Conservation (phyloP, 768 basidiomycete species). For the Leccinum barrowsii region DNA sequence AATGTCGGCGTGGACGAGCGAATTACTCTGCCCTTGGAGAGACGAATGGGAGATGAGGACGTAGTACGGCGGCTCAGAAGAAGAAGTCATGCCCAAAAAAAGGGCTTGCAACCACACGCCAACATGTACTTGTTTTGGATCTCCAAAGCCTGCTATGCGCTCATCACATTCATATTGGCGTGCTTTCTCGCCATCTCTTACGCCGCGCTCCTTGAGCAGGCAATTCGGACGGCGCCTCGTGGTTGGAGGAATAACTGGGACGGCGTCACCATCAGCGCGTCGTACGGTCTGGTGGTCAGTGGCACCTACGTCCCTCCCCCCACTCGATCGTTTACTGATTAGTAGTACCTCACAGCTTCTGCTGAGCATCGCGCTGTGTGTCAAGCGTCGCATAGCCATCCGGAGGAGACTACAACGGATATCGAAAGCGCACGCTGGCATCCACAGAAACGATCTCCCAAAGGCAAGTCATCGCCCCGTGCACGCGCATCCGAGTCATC, state of each 20-base stretch:
- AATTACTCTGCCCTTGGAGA: slow-evolving; percentile 36
- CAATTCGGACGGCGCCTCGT: slow-evolving; percentile 59
- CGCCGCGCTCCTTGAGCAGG: slow-evolving; percentile 64
- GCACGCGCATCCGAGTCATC: background rate
- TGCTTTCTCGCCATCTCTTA: slow-evolving; percentile 62
- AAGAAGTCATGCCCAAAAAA: slow-evolving; percentile 5
- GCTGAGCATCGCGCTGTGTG: slow-evolving; percentile 57
- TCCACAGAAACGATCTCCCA: slow-evolving; percentile 56
- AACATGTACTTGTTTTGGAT: slow-evolving; percentile 39
- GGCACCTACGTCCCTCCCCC: slow-evolving; percentile 15
- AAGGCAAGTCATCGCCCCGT: slow-evolving; percentile 38
- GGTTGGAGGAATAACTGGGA: slow-evolving; percentile 65
- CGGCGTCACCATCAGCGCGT: slow-evolving; percentile 62
- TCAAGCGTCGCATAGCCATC: slow-evolving; percentile 67
- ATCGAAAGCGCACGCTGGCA: slow-evolving; percentile 54
- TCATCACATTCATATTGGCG: slow-evolving; percentile 47
- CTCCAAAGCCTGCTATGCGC: slow-evolving; percentile 51
- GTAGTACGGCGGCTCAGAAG: slow-evolving; percentile 54
- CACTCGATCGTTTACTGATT: background rate
- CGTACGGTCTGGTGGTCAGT: slow-evolving; percentile 67
- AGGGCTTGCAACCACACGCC: background rate
- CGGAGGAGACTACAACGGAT: slow-evolving; percentile 62
- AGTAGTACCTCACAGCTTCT: slow-evolving; percentile 40
- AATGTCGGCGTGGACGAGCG: slow-evolving; percentile 59
- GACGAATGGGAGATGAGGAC: slow-evolving; percentile 62